Evolutionary conservation across 2,329 filamentous ascomycete genomes (phyloP).

Genomic region (Apiospora arundinis): DNA sequence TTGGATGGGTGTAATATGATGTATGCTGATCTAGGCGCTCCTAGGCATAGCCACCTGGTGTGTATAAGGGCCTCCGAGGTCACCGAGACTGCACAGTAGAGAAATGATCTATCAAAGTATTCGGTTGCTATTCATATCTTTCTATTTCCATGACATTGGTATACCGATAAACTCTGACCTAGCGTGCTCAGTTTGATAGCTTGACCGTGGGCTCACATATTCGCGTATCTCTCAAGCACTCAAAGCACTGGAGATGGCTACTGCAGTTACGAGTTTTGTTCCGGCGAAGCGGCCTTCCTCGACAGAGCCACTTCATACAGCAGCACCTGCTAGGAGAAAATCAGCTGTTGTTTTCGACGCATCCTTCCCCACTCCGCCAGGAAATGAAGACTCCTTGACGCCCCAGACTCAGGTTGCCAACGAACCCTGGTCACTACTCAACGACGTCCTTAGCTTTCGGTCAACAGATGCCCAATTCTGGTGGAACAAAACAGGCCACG

Average conservation of each 20-base stretch:
- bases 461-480: slow-evolving; percentile 19
- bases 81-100: too few relatives aligned
- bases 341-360: neutral
- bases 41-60: too few relatives aligned
- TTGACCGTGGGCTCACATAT: neutral
- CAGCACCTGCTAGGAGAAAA: neutral
- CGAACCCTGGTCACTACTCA: slow-evolving; percentile 16
- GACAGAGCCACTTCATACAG: neutral
- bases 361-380: neutral
- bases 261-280: neutral
- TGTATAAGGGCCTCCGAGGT: too few relatives aligned
- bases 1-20: neutral
- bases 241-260: neutral
- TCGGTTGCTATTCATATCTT: neutral
- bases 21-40: too few relatives aligned
- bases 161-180: too few relatives aligned
- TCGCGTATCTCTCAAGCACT: neutral
- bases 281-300: neutral
- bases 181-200: neutral
- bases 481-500: slow-evolving; percentile 17
- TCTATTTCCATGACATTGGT: too few relatives aligned
- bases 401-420: neutral
- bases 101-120: neutral
- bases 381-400: neutral
- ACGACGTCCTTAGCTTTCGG: neutral